A percentile compares a stretch with the other conserved stretches of the same genome.
Conservation (phyloP, 2,329 filamentous ascomycete genomes). For the Claviceps spartinae region DNA sequence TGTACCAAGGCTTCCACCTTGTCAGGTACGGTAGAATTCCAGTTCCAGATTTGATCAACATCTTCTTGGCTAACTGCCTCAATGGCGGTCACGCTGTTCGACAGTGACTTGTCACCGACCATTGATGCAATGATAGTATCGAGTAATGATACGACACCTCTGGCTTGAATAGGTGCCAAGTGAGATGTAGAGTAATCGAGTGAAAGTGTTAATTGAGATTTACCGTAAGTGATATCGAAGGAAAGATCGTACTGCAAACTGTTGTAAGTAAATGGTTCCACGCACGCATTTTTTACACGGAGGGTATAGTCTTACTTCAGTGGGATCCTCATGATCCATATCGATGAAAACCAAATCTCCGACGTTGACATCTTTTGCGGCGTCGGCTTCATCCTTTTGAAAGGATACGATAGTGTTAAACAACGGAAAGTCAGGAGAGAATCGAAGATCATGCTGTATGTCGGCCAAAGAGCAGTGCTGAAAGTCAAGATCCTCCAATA, state of each 20-base stretch:
- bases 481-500: conserved; percentile 28
- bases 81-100: neutral
- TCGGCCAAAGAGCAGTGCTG: conserved; percentile 35
- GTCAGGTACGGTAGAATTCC: conserved; percentile 9
- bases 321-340: conserved; percentile 2
- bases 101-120: neutral
- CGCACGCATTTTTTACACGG: neutral
- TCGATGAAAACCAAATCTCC: conserved; percentile 1
- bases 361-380: neutral
- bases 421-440: conserved; percentile 7
- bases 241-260: neutral
- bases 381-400: conserved; percentile 10
- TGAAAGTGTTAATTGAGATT: neutral
- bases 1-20: conserved; percentile 10
- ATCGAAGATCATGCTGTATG: conserved; percentile 23
- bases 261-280: neutral
- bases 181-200: neutral
- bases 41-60: conserved; percentile 7
- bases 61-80: neutral
- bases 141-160: conserved; percentile 1
- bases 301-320: neutral
- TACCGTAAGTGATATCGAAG: conserved; percentile 1
- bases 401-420: conserved; percentile 22
- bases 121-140: neutral
- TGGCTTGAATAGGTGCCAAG: neutral